Percentiles rank a stretch among this genome's conserved stretches.
These are phyloP conservation scores for Mycena amicta DNA, from an alignment of 768 basidiomycete genomes.

Conservation along the genomic window DNA sequence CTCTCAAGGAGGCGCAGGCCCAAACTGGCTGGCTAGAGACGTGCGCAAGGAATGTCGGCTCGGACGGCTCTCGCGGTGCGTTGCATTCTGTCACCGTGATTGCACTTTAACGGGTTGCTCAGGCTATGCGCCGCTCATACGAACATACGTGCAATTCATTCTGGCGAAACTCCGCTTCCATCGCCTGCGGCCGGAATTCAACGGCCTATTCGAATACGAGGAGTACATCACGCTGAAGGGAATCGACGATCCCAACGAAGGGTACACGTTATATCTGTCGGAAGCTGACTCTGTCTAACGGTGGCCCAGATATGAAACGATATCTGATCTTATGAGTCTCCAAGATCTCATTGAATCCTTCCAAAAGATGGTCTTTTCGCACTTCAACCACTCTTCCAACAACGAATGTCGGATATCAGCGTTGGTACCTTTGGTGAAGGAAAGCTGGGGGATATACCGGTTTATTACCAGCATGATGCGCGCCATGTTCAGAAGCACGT, in stretches of 20 bases:
- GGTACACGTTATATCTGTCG: too few relatives aligned
- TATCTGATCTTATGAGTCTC: conserved; percentile 93
- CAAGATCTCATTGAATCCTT: conserved; percentile 99
- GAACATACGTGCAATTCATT: conserved; percentile 94
- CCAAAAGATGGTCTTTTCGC: conserved; percentile 95
- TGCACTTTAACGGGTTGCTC: conserved; percentile 13
- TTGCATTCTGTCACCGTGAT: conserved; percentile 3
- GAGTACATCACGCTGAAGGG: conserved; percentile 97
- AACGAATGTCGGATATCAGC: conserved; percentile 98
- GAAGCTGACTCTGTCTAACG: conserved; percentile 16
- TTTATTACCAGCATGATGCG: conserved; percentile 99
- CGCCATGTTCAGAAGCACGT: conserved; percentile 91
- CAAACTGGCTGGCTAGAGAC: conserved; percentile 99
- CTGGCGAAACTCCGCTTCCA: conserved; percentile 96
- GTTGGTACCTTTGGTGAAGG: conserved; percentile 95
- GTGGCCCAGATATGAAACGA: conserved; percentile 85
- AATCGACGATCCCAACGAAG: conserved; percentile 98
- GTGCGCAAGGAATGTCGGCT: conserved; percentile 85
- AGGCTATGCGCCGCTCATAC: conserved; percentile 94
- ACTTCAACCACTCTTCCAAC: conserved; percentile 87
- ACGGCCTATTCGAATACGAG: conserved; percentile 98
- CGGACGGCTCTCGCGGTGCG: conserved; percentile 68
- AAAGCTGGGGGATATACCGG: conserved; percentile 98
- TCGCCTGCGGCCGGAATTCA: conserved; percentile 94
- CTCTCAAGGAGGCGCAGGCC: conserved; percentile 93